Evolutionary conservation across 208 protist genomes (phyloP).

Genomic region (Leishmania lainsoni): DNA sequence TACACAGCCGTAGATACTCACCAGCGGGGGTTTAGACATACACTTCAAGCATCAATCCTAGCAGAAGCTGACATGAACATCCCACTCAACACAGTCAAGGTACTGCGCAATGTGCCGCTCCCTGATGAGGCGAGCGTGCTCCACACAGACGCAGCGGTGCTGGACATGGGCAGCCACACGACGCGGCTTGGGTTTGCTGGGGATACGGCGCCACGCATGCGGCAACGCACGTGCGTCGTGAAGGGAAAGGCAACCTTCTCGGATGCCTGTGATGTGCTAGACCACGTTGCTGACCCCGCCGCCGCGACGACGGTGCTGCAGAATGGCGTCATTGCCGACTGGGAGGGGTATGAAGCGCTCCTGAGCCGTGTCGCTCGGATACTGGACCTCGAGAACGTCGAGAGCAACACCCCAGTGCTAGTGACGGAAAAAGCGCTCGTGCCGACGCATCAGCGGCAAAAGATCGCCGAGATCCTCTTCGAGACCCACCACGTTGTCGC

Average conservation of each 20-base stretch:
- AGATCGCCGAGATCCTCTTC: slow-evolving; percentile 88
- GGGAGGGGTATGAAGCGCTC: slow-evolving; percentile 88
- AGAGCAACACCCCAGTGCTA: slow-evolving; percentile 78
- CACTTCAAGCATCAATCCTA: background rate
- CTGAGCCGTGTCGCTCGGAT: slow-evolving; percentile 74
- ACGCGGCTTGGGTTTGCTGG: slow-evolving; percentile 87
- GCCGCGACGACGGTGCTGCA: slow-evolving; percentile 41
- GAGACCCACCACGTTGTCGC: slow-evolving; percentile 76
- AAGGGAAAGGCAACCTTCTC: slow-evolving; percentile 39
- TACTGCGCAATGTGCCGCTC: slow-evolving; percentile 86
- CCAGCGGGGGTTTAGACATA: background rate
- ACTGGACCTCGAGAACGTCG: slow-evolving; percentile 53
- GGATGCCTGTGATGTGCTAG: slow-evolving; percentile 50
- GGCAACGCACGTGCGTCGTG: slow-evolving; percentile 72
- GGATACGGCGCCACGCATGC: slow-evolving; percentile 81
- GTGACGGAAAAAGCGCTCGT: slow-evolving; percentile 90
- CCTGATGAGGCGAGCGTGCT: slow-evolving; percentile 84
- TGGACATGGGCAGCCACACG: slow-evolving; percentile 87
- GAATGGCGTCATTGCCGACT: slow-evolving; percentile 74
- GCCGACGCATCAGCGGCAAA: slow-evolving; percentile 79
- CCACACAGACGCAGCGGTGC: slow-evolving; percentile 79
- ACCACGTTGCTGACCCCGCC: slow-evolving; percentile 16
- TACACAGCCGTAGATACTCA: background rate
- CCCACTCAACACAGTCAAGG: slow-evolving; percentile 80
- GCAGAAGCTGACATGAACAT: slow-evolving; percentile 66